phyloP scores from a whole-genome alignment of 192 early-diverging fungal genomes.

The Gonapodya prolifera region DNA sequence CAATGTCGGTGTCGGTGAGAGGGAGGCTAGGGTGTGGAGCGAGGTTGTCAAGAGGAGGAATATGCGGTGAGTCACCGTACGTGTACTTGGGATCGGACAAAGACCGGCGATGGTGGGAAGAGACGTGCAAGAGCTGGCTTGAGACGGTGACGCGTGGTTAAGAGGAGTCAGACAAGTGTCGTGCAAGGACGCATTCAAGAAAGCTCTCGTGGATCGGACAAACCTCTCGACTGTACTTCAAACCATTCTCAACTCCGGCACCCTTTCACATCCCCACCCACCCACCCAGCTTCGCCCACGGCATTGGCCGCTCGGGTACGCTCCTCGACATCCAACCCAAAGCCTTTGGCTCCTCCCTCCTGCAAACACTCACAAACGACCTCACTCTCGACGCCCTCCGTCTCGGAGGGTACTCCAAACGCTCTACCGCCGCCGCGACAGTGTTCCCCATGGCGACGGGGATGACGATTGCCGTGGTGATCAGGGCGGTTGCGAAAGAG shows the following conservation, averaged over 20 bases:
- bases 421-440: not conserved
- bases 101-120: too few relatives aligned
- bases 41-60: not conserved
- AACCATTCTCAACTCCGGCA: too few relatives aligned
- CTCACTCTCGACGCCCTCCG: slow-evolving; percentile 1
- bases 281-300: not conserved
- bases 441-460: slow-evolving; percentile 5
- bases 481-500: not conserved
- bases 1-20: slow-evolving; percentile 3
- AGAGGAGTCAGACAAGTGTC: too few relatives aligned
- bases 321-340: slow-evolving; percentile 4
- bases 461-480: not conserved
- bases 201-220: too few relatives aligned
- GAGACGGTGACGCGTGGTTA: too few relatives aligned
- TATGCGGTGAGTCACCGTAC: not conserved
- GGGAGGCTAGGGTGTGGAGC: not conserved
- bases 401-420: not conserved
- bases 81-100: too few relatives aligned
- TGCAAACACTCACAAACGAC: not conserved
- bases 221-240: too few relatives aligned
- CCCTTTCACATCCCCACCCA: too few relatives aligned
- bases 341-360: slow-evolving; percentile 4
- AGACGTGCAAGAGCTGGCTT: too few relatives aligned
- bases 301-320: slow-evolving; percentile 5
- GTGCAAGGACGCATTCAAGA: too few relatives aligned